Percentiles rank a stretch among this genome's conserved stretches.
These are phyloP conservation scores for Nicotiana rustica DNA, from an alignment of 305 asterid species.

Conservation along the genomic window DNA sequence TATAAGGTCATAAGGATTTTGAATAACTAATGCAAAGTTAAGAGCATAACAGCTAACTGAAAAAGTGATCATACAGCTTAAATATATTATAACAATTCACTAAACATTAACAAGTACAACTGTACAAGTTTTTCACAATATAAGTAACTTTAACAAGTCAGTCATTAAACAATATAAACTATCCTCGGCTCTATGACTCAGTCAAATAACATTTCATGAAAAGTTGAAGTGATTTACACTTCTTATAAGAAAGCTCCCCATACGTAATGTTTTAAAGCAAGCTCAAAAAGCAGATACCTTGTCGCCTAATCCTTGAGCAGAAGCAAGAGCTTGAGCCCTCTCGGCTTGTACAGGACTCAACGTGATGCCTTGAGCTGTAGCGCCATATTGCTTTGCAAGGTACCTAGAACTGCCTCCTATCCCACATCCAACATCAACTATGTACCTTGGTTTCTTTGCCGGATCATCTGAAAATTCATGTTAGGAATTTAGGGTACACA, in stretches of 20 bases:
- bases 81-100: neutral
- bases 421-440: constrained; percentile 98
- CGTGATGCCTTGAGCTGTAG: constrained; percentile 75
- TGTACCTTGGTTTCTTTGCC: constrained; percentile 53
- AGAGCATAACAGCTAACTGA: neutral
- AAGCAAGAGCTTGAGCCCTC: constrained; percentile 89
- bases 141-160: neutral
- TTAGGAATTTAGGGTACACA: neutral
- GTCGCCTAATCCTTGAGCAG: constrained; percentile 71
- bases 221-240: neutral
- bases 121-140: neutral
- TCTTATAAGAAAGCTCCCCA: neutral
- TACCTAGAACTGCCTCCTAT: constrained; percentile 95
- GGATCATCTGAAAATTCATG: constrained; percentile 57
- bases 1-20: neutral
- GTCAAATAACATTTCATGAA: neutral
- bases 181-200: neutral
- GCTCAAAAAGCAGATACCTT: constrained; percentile 48
- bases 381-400: constrained; percentile 75
- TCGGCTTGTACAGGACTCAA: constrained; percentile 95
- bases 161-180: neutral
- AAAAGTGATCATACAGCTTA: neutral
- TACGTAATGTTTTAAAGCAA: neutral
- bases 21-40: neutral
- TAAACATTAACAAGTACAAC: neutral